Evolutionary conservation across 345 rosid species (phyloP).

Genomic region (Salix koriyanagi): DNA sequence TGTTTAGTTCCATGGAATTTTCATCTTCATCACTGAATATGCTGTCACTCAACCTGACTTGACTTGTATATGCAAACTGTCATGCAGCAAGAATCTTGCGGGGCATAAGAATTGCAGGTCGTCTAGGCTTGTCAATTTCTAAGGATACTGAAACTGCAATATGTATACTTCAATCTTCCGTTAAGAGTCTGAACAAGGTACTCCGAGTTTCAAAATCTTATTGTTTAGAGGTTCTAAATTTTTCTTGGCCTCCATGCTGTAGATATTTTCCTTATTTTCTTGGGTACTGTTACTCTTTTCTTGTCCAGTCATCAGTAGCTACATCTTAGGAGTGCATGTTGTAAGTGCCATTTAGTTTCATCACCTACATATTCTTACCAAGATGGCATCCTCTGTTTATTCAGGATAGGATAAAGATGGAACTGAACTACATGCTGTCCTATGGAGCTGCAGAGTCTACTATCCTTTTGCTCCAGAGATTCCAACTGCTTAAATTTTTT

Average conservation of each 20-base stretch:
- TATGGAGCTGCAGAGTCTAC: conserved; percentile 90
- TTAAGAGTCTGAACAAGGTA: conserved; percentile 64
- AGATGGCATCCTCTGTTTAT: conserved; percentile 21
- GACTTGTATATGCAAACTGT: conserved; percentile 3
- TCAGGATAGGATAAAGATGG: conserved; percentile 84
- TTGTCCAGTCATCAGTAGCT: not conserved
- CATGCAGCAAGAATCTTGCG: conserved; percentile 84
- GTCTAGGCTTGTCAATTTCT: conserved; percentile 62
- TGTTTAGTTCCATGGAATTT: conserved; percentile 12
- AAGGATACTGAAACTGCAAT: conserved; percentile 68
- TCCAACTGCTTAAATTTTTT: conserved; percentile 61
- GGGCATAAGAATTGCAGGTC: conserved; percentile 88
- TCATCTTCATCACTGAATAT: not conserved
- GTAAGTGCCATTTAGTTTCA: not conserved
- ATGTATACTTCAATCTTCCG: conserved; percentile 46
- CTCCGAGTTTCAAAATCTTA: conserved; percentile 1
- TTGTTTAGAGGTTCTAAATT: conserved; percentile 2
- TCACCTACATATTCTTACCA: conserved; percentile 12
- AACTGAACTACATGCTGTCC: conserved; percentile 80
- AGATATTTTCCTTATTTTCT: not conserved
- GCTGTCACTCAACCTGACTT: conserved; percentile 16
- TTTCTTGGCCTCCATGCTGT: not conserved
- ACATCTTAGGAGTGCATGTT: not conserved
- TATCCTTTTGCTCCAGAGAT: conserved; percentile 67
- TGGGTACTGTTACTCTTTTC: not conserved